These are phyloP conservation scores for Puccinia coronata DNA, from an alignment of 1,284 basidiomycete species.

Conservation along the genomic window DNA sequence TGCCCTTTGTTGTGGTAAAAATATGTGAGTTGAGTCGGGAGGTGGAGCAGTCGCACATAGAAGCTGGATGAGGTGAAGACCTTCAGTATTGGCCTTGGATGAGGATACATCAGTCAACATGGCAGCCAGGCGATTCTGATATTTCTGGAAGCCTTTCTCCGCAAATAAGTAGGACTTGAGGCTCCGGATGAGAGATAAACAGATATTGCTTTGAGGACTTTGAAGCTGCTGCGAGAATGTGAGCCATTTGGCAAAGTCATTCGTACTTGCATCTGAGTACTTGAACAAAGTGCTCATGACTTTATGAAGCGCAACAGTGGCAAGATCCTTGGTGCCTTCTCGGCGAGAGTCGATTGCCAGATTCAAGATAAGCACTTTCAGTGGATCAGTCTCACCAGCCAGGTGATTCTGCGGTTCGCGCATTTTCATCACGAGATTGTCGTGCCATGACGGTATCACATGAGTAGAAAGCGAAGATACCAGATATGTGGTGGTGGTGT, in stretches of 20 bases:
- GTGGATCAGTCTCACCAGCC: constrained; percentile 23
- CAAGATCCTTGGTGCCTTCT: constrained; percentile 61
- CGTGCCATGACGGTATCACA: constrained; percentile 29
- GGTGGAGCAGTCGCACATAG: constrained; percentile 77
- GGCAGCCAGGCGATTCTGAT: constrained; percentile 86
- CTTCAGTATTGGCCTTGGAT: constrained; percentile 68
- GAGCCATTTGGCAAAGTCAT: constrained; percentile 77
- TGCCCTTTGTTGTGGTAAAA: constrained; percentile 80
- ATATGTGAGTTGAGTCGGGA: constrained; percentile 74
- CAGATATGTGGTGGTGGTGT: constrained; percentile 58
- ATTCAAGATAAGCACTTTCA: constrained; percentile 51
- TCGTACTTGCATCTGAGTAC: constrained; percentile 64
- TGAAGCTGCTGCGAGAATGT: constrained; percentile 68
- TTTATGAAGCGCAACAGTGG: constrained; percentile 66
- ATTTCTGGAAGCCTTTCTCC: constrained; percentile 72
- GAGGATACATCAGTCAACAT: constrained; percentile 71
- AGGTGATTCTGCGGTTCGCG: constrained; percentile 22
- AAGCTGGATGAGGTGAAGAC: constrained; percentile 70
- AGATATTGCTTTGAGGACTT: constrained; percentile 72
- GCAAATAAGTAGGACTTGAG: constrained; percentile 70
- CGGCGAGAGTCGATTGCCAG: constrained; percentile 50
- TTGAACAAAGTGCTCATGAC: constrained; percentile 67
- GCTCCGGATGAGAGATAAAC: constrained; percentile 65
- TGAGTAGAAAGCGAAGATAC: constrained; percentile 39
- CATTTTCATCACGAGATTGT: constrained; percentile 49